Evolutionary conservation across 495 filamentous ascomycete species (phyloP), one percentile per base, ranked within the genome.

Genomic region (Eremomyces bilateralis): DNA sequence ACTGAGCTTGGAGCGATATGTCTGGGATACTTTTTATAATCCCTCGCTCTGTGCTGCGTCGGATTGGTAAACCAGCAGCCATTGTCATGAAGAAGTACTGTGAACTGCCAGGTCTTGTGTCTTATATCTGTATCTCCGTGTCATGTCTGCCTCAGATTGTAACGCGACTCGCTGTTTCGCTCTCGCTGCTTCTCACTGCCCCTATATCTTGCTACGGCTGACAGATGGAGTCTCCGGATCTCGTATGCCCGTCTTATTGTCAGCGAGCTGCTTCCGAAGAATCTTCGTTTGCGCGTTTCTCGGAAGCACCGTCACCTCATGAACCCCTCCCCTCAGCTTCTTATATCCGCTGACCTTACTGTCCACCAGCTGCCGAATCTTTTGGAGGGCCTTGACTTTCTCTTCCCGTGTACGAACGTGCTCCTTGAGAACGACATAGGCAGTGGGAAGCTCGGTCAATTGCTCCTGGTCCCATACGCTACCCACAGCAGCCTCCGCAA

Each of bases 251-350:
- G 24, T 27, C 24, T 27, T 32, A 6, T 35, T 5, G 17, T 36
- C 65, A 5, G 64, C 48, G 42, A 55, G 37, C 29, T 54, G 29
- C 28, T 49, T 49, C 21, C 53, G 46, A 19, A 54, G 32, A 20
- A 56, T 53, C 39, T 58, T 56, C 3, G 50, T 51, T 4, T 46
- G 54, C 18, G 53, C 36, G 31, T 53, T 56, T 33, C 49, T 58
- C 4, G 55, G 52, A 8, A 58, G 29, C 21, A 34, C 32, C 8
- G 42, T 39, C 11, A 56, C 35, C 29, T 49, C 40, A 48, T 49
- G 49, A 0, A 59, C 47, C 2, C 55, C 55, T 10, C 54, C 55
- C 30, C 49, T 47, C 6, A 59, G 42, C 35, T 51, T 54, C 42
- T 59, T 57, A 17, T 56, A 54, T 0, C 52, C 43, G 29, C 47